Conservation (phyloP, 23 red algal genomes). For the Gracilaria domingensis region DNA sequence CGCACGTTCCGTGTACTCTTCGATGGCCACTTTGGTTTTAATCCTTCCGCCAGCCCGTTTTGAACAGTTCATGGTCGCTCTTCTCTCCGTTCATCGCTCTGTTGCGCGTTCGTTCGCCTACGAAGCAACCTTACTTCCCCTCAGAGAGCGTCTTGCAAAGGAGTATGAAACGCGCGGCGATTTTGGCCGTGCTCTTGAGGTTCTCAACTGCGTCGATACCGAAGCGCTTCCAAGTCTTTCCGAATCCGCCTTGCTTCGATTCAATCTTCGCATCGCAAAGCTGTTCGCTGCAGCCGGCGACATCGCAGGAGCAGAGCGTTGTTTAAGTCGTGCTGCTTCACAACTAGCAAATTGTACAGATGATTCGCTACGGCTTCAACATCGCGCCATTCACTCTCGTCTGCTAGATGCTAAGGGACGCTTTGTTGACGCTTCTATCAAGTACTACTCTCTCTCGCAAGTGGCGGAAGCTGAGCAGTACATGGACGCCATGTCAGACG, state of each 20-base stretch:
- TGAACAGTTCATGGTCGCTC: background rate
- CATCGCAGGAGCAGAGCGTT: conserved; percentile 53
- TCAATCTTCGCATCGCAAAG: conserved; percentile 73
- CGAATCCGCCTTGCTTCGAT: conserved; percentile 42
- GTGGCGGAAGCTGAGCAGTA: conserved; percentile 24
- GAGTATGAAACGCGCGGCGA: conserved; percentile 50
- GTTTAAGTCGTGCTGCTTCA: conserved; percentile 65
- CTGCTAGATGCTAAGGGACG: conserved; percentile 80
- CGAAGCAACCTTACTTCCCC: conserved; percentile 41
- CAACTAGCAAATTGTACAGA: conserved; percentile 57
- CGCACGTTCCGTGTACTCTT: conserved; percentile 25
- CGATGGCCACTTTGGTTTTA: conserved; percentile 4
- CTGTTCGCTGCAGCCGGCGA: conserved; percentile 59
- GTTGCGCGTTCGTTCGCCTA: conserved; percentile 50
- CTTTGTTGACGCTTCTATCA: conserved; percentile 83
- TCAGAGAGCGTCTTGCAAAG: conserved; percentile 42
- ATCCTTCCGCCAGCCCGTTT: background rate
- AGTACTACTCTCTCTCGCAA: conserved; percentile 86
- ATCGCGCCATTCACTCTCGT: conserved; percentile 60
- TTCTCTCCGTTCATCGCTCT: conserved; percentile 1
- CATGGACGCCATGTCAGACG: conserved; percentile 34
- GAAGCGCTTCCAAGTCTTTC: conserved; percentile 43
- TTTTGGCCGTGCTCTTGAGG: conserved; percentile 36
- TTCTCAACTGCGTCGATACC: conserved; percentile 37
- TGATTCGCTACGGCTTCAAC: conserved; percentile 53